Evolutionary conservation across 208 protist species (phyloP).

Genomic region (Leishmania major): DNA sequence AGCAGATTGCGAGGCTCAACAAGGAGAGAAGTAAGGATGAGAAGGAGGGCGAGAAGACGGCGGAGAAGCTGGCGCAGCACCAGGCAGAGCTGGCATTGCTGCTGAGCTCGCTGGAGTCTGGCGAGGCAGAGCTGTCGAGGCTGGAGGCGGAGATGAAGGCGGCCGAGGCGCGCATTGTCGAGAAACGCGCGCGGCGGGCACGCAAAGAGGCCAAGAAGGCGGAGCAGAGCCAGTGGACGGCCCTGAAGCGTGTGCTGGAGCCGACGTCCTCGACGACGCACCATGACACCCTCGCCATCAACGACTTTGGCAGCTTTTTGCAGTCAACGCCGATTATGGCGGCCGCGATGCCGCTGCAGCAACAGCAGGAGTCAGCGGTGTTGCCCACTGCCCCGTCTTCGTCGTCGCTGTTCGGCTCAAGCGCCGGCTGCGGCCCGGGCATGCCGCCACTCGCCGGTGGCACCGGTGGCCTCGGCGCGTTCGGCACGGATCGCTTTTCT

Average conservation of each 20-base stretch:
- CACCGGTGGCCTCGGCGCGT: constrained; percentile 9
- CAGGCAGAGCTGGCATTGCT: constrained; percentile 46
- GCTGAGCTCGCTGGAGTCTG: constrained; percentile 18
- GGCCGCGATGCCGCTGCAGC: neutral
- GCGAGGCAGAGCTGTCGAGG: constrained; percentile 24
- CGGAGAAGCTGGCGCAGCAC: constrained; percentile 52
- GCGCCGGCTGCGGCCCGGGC: constrained; percentile 8
- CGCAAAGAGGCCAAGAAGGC: constrained; percentile 40
- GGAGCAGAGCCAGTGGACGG: constrained; percentile 38
- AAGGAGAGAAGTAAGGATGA: constrained; percentile 73
- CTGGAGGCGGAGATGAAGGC: constrained; percentile 50
- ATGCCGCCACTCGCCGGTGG: constrained; percentile 6
- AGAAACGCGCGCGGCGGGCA: constrained; percentile 31
- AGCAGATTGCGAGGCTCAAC: constrained; percentile 64
- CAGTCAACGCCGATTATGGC: constrained; percentile 13
- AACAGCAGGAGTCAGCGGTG: constrained; percentile 8
- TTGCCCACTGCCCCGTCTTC: neutral
- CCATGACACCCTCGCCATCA: constrained; percentile 71
- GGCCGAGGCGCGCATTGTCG: constrained; percentile 30
- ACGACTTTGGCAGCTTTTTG: constrained; percentile 72
- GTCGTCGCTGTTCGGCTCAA: constrained; percentile 7
- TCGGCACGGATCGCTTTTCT: constrained; percentile 27
- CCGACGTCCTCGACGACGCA: constrained; percentile 37
- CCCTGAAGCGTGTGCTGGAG: constrained; percentile 56
- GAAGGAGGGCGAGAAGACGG: constrained; percentile 39